phyloP scores from a whole-genome alignment of 441 rosid species.

The Aleurites moluccanus region DNA sequence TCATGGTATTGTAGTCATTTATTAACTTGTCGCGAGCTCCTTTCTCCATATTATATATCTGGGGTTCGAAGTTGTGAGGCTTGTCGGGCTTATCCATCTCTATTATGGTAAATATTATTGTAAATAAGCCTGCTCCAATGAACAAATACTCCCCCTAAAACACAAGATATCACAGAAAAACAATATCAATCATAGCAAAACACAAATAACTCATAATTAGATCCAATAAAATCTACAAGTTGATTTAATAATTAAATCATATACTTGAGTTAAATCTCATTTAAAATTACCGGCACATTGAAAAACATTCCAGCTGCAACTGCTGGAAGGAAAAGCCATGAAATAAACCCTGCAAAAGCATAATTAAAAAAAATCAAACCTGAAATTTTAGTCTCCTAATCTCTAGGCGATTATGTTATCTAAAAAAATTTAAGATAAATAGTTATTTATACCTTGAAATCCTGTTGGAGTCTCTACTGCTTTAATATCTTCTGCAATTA shows the following conservation, averaged over 20 bases:
- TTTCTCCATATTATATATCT: constrained; percentile 80
- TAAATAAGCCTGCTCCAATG: constrained; percentile 74
- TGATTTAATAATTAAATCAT: constrained; percentile 6
- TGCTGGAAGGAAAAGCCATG: constrained; percentile 88
- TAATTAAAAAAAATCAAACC: neutral
- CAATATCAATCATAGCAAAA: neutral
- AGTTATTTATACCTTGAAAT: constrained; percentile 60
- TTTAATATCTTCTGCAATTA: constrained; percentile 54
- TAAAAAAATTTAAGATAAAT: neutral
- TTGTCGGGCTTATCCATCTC: constrained; percentile 90
- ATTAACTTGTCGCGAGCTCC: constrained; percentile 91
- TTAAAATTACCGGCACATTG: constrained; percentile 58
- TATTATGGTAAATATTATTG: constrained; percentile 57
- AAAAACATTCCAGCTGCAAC: constrained; percentile 67
- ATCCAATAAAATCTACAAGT: neutral
- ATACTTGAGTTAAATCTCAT: neutral
- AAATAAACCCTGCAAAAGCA: constrained; percentile 50
- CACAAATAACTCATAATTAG: neutral
- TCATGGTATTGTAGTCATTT: constrained; percentile 77
- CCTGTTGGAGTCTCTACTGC: constrained; percentile 74
- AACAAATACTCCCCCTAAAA: constrained; percentile 75
- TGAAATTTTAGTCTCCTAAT: neutral
- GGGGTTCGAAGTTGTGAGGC: constrained; percentile 93
- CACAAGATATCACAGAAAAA: neutral
- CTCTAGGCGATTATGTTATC: neutral